Percentiles rank a stretch among this genome's conserved stretches.
These are phyloP conservation scores for Trifolium subterraneum DNA, from an alignment of 306 rosid species.

Conservation along the genomic window DNA sequence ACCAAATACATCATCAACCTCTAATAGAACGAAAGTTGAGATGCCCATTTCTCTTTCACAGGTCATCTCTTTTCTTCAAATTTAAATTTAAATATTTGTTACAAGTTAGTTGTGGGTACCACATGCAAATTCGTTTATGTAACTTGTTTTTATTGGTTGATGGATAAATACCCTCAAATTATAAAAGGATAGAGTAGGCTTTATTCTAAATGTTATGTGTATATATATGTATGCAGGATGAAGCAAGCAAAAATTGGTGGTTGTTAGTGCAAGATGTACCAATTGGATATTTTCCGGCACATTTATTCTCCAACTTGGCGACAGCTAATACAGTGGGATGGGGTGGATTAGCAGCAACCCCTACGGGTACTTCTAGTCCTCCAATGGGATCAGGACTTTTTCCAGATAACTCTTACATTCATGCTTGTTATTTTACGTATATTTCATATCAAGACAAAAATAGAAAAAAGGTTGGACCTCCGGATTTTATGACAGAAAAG, in stretches of 20 bases:
- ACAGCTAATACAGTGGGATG: slow-evolving; percentile 1
- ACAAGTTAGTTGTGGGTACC: too few species aligned
- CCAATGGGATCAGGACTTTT: slow-evolving; percentile 35
- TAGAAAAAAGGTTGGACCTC: background rate
- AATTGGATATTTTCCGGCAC: slow-evolving; percentile 34
- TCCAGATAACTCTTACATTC: background rate
- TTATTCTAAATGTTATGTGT: background rate
- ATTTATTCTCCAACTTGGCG: background rate
- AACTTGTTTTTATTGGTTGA: too few species aligned
- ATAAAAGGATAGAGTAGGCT: too few species aligned
- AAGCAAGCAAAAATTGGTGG: slow-evolving; percentile 8
- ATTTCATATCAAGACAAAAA: background rate
- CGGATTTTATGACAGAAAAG: rapidly evolving
- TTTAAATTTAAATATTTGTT: too few species aligned
- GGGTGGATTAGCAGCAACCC: slow-evolving; percentile 2
- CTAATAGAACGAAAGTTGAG: too few species aligned
- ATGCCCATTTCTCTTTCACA: too few species aligned
- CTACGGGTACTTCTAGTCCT: background rate
- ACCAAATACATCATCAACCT: too few species aligned
- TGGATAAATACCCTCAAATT: too few species aligned
- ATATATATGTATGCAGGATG: background rate
- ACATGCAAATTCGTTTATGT: too few species aligned
- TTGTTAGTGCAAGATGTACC: rapidly evolving
- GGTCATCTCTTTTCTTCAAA: too few species aligned
- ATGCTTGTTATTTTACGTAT: slow-evolving; percentile 4